Evolutionary conservation across 495 filamentous ascomycete species (phyloP), one percentile per base, ranked within the genome.

Genomic region (Trichoderma virens): DNA sequence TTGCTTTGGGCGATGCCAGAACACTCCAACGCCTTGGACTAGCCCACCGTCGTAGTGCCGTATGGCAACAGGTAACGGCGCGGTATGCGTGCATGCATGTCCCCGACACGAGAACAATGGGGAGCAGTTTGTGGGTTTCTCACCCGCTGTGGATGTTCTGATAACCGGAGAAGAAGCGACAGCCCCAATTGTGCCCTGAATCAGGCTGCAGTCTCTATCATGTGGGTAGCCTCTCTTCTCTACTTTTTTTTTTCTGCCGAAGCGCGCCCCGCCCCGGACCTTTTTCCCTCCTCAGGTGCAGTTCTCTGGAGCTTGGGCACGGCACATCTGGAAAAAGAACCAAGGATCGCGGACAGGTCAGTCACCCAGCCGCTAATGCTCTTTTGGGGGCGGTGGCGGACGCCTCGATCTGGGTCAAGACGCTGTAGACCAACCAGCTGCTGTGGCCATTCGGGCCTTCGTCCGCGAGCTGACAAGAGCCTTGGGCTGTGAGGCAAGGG

Each of bases 181-280:
- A 27, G 25, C 9, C 3, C 43, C 45, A n/a, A 20, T 25, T 25
- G 45, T 25, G 16, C 45, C 51, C 4, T 56, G 25, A 56, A 56
- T 13, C 51, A 56, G 20, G 5, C 20, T 28, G 6, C 23, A 11
- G 27, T 4, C 23, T 56, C 27, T 5, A 56, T 56, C 51, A 28
- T 56, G 51, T 56, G 51, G 11, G 5, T 14, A 45, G 41, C 9
- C n/a, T 4, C n/a, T 18, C 18, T 35, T 13, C 34, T 35, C 20
- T 7, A 43, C 43, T 47, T 20, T 16, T n/a, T 23, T 8, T 20
- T 45, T 45, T 20, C 41, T 56, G 25, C 51, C 27, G 51, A 56
- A 56, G 51, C 51, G 51, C 27, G 51, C 23, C 51, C 51, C 51
- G 51, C 51, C 51, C 51, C 51, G 51, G 51, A 56, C 51, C 51